Conservation (phyloP, 495 filamentous ascomycete genomes). For the Oleoguttula mirabilis region DNA sequence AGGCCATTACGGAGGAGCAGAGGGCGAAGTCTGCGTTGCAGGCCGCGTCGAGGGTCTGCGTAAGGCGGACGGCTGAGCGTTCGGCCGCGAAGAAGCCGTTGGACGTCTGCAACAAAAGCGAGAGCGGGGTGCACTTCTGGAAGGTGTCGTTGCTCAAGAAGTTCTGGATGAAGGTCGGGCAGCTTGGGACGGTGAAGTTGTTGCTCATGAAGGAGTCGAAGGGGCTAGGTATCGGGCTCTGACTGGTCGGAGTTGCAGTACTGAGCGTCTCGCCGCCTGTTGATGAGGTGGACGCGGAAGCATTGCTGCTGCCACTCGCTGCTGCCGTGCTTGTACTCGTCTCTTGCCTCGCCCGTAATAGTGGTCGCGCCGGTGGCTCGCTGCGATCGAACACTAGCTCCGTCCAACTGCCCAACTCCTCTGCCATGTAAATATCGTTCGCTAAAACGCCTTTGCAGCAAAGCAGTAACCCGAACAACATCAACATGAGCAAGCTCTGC, state of each 20-base stretch:
- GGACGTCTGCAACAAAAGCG: slow-evolving; percentile 59
- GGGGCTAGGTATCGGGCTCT: slow-evolving; percentile 45
- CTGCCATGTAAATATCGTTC: background rate
- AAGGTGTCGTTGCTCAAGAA: slow-evolving; percentile 55
- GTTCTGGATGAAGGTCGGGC: slow-evolving; percentile 53
- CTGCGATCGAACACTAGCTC: slow-evolving; percentile 17
- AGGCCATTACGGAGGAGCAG: slow-evolving; percentile 49
- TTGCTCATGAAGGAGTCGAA: slow-evolving; percentile 59
- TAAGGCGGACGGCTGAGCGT: slow-evolving; percentile 51
- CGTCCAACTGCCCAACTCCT: background rate
- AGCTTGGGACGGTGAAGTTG: slow-evolving; percentile 53
- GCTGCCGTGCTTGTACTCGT: background rate
- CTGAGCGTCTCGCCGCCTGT: background rate
- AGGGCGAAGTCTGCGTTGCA: slow-evolving; percentile 49
- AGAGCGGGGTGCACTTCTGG: slow-evolving; percentile 58
- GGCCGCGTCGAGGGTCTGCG: slow-evolving; percentile 56
- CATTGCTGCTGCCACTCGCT: background rate
- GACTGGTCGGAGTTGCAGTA: slow-evolving; percentile 3
- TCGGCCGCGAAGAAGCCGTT: slow-evolving; percentile 66
- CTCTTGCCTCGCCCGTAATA: slow-evolving; percentile 11
- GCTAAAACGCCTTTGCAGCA: slow-evolving; percentile 1
- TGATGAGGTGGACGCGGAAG: background rate
- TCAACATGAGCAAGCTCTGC: background rate
- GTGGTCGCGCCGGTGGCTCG: slow-evolving; percentile 5
- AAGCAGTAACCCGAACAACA: slow-evolving; percentile 5